Conservation (phyloP, 768 basidiomycete species). For the Pleurotus djamor region DNA sequence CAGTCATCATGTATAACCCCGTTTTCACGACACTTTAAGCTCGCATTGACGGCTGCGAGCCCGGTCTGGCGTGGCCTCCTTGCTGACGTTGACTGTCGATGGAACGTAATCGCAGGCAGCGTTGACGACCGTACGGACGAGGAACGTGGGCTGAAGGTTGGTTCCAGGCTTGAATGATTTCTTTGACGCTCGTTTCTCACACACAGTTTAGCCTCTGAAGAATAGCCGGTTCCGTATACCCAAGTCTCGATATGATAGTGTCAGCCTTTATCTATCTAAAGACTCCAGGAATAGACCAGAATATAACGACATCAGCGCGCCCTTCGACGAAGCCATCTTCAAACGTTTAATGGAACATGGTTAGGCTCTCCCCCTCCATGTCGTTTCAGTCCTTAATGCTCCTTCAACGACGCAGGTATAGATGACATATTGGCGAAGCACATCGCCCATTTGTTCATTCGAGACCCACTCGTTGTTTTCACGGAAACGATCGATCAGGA, state of each 20-base stretch:
- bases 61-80: constrained; percentile 94
- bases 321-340: constrained; percentile 75
- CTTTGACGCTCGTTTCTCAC: too few species aligned
- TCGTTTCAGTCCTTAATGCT: background rate
- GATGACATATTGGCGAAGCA: constrained; percentile 89
- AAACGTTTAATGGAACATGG: constrained; percentile 76
- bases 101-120: constrained; percentile 99
- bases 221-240: constrained; percentile 78
- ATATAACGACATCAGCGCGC: constrained; percentile 88
- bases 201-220: constrained; percentile 63
- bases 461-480: constrained; percentile 95
- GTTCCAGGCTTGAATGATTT: too few species aligned
- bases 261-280: constrained; percentile 89
- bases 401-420: constrained; percentile 50
- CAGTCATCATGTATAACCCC: background rate
- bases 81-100: constrained; percentile 96
- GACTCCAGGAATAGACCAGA: constrained; percentile 87
- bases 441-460: constrained; percentile 93
- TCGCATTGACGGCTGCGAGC: constrained; percentile 93
- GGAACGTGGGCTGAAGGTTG: constrained; percentile 85
- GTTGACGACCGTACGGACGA: constrained; percentile 97
- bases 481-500: constrained; percentile 93
- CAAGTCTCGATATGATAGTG: constrained; percentile 97
- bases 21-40: constrained; percentile 36
- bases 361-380: constrained; percentile 24